phyloP scores from a whole-genome alignment of 2,329 filamentous ascomycete genomes.

The Hypoxylon sp. region DNA sequence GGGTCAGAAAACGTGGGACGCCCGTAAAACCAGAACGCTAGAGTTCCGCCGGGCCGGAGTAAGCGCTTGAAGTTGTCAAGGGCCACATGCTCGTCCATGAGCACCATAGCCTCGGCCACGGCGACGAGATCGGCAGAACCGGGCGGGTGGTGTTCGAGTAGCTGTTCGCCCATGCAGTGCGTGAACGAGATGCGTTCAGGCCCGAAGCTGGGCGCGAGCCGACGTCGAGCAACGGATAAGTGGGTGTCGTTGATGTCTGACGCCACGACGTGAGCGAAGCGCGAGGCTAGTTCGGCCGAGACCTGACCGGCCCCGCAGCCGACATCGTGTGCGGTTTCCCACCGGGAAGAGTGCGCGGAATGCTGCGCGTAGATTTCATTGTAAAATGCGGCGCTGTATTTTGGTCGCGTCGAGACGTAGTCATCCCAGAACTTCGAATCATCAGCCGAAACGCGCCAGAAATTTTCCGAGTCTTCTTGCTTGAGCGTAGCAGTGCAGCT shows the following conservation, averaged over 20 bases:
- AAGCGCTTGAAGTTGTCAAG: slow-evolving; percentile 18
- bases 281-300: slow-evolving; percentile 13
- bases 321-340: slow-evolving; percentile 25
- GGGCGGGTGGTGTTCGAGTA: slow-evolving; percentile 17
- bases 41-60: slow-evolving; percentile 22
- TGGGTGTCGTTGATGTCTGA: slow-evolving; percentile 26
- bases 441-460: slow-evolving; percentile 23
- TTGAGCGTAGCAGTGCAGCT: slow-evolving; percentile 10
- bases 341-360: slow-evolving; percentile 13
- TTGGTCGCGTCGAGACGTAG: slow-evolving; percentile 27
- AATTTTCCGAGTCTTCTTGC: slow-evolving; percentile 21
- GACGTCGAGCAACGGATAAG: slow-evolving; percentile 15
- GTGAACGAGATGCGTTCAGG: slow-evolving; percentile 24
- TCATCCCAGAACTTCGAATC: slow-evolving; percentile 29
- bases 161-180: slow-evolving; percentile 20
- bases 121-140: slow-evolving; percentile 23
- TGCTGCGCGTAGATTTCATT: slow-evolving; percentile 26
- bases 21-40: slow-evolving; percentile 30
- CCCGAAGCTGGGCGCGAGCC: slow-evolving; percentile 1
- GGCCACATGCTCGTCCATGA: slow-evolving; percentile 25
- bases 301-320: slow-evolving; percentile 26
- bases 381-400: slow-evolving; percentile 19
- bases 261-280: slow-evolving; percentile 22
- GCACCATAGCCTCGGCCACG: slow-evolving; percentile 19
- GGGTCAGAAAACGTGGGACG: slow-evolving; percentile 22